A percentile compares a stretch with the other conserved stretches of the same genome.
phyloP scores from a whole-genome alignment of 2,329 filamentous ascomycete genomes.

The Fusarium longipes region DNA sequence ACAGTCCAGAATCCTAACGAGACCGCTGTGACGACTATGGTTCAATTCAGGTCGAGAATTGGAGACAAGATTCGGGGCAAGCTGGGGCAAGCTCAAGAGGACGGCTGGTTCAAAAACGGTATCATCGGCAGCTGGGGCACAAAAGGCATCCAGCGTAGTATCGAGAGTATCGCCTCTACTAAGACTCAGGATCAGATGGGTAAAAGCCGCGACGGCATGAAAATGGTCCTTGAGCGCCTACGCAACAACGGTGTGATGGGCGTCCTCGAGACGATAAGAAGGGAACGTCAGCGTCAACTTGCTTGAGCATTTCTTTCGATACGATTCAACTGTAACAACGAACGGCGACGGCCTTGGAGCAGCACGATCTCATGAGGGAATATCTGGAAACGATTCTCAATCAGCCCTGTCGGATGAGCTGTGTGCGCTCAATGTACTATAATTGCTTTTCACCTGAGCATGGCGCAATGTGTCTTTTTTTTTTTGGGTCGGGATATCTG shows the following conservation, averaged over 20 bases:
- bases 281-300: conserved; percentile 54
- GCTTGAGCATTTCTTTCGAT: conserved; percentile 31
- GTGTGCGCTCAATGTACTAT: conserved; percentile 50
- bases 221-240: conserved; percentile 78
- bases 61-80: conserved; percentile 74
- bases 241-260: conserved; percentile 68
- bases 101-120: conserved; percentile 62
- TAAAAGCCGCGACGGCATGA: conserved; percentile 87
- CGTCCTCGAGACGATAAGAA: conserved; percentile 66
- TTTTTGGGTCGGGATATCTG: conserved; percentile 38
- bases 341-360: conserved; percentile 39
- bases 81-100: conserved; percentile 59
- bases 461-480: conserved; percentile 50
- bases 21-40: conserved; percentile 78
- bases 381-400: conserved; percentile 17
- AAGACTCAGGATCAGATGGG: conserved; percentile 82
- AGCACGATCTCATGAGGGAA: conserved; percentile 27
- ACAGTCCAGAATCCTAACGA: conserved; percentile 48
- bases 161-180: conserved; percentile 81
- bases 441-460: conserved; percentile 49
- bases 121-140: conserved; percentile 71
- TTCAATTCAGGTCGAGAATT: conserved; percentile 77
- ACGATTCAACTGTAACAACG: conserved; percentile 43
- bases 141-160: conserved; percentile 79
- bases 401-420: conserved; percentile 19